phyloP scores from a whole-genome alignment of 1,284 basidiomycete genomes.

The Ustilago tritici region DNA sequence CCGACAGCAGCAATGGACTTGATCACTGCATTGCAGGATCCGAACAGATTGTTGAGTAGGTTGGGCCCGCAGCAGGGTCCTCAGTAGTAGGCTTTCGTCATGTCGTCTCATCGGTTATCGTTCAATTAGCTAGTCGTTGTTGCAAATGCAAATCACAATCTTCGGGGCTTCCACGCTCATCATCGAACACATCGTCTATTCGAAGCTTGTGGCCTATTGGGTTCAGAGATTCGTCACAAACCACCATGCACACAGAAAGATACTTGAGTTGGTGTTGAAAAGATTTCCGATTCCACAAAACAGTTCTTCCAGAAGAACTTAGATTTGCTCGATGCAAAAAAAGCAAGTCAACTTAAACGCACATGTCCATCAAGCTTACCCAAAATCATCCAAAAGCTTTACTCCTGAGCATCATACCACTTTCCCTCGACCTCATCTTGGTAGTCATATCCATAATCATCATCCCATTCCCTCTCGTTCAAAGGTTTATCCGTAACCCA shows the following conservation, averaged over 20 bases:
- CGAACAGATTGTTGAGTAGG: conserved; percentile 38
- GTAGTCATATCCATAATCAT: conserved; percentile 23
- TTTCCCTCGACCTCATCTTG: conserved; percentile 13
- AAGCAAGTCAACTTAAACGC: neutral
- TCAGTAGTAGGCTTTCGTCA: neutral
- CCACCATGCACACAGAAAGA: neutral
- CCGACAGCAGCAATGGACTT: conserved; percentile 38
- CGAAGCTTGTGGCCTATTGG: neutral
- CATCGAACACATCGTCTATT: neutral
- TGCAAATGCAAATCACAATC: neutral
- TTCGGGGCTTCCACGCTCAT: neutral
- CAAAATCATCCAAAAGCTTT: neutral
- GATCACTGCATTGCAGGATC: conserved; percentile 47
- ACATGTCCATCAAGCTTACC: neutral
- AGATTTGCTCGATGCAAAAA: conserved; percentile 2
- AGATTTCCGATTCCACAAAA: conserved; percentile 1
- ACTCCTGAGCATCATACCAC: conserved; percentile 26
- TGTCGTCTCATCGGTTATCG: too few relatives aligned
- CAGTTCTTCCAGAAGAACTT: conserved; percentile 8
- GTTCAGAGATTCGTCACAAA: neutral
- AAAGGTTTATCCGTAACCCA: conserved; percentile 33
- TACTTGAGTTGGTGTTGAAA: neutral
- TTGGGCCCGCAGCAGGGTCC: conserved; percentile 14
- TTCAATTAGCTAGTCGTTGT: neutral
- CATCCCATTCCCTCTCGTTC: conserved; percentile 20